Percentiles rank a stretch among this genome's conserved stretches.
phyloP scores from a whole-genome alignment of 345 rosid genomes.

The Euphorbia lathyris region DNA sequence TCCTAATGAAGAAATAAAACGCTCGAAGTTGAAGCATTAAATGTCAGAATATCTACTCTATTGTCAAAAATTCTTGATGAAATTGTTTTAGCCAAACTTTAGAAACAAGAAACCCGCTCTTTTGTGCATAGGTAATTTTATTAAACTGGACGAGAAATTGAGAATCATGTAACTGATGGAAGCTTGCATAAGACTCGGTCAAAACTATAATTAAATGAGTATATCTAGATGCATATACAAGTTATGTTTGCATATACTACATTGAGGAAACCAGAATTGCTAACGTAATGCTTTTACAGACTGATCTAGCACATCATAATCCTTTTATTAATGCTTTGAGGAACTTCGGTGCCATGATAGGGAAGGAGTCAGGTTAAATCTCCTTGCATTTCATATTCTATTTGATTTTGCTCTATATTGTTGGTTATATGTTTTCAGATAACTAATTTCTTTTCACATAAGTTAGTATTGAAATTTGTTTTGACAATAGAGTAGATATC shows the following conservation, averaged over 20 bases:
- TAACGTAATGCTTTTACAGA: conserved; percentile 38
- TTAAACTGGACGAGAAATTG: too few relatives aligned
- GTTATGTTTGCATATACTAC: neutral
- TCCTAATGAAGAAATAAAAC: neutral
- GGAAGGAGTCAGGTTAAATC: conserved; percentile 47
- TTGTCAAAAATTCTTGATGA: neutral
- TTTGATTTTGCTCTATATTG: neutral
- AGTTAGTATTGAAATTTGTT: conserved; percentile 35
- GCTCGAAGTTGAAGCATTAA: neutral
- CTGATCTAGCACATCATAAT: conserved; percentile 57
- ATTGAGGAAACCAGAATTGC: neutral
- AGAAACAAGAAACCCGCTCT: too few relatives aligned
- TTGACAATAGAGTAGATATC: too few relatives aligned
- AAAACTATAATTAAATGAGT: neutral
- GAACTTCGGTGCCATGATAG: conserved; percentile 46
- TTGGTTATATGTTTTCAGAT: conserved; percentile 1
- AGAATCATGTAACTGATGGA: neutral
- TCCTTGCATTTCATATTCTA: neutral
- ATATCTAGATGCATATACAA: neutral
- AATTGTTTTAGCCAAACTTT: too few relatives aligned
- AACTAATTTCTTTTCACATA: conserved; percentile 30
- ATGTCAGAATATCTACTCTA: neutral
- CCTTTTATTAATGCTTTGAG: conserved; percentile 53
- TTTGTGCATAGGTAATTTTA: too few relatives aligned
- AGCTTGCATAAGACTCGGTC: neutral